Conservation (phyloP, 2,329 filamentous ascomycete species). For the Lasiodiplodia sp. region DNA sequence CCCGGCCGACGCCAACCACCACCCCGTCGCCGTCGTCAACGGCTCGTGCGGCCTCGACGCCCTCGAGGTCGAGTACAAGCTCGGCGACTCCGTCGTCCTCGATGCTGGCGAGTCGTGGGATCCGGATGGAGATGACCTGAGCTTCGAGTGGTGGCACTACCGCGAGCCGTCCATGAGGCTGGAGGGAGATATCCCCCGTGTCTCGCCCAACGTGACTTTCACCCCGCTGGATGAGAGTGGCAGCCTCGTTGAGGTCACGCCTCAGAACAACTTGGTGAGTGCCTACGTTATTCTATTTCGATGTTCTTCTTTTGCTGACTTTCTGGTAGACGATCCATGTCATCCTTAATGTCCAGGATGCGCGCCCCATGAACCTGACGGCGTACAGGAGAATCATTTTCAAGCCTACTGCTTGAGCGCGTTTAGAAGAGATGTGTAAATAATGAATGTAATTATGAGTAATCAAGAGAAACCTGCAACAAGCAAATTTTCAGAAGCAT, state of each 20-base stretch:
- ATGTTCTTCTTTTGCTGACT: not conserved
- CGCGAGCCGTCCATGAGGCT: constrained; percentile 22
- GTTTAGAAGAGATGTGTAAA: not conserved
- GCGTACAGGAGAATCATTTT: constrained; percentile 31
- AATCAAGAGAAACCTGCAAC: not conserved
- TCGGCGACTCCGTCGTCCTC: constrained; percentile 30
- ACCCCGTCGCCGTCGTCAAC: constrained; percentile 34
- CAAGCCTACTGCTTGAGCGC: constrained; percentile 15
- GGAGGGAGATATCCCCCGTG: constrained; percentile 13
- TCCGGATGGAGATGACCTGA: constrained; percentile 33
- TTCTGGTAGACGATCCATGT: constrained; percentile 31
- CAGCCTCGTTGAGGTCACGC: constrained; percentile 23
- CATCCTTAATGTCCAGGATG: constrained; percentile 29
- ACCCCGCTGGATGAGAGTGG: constrained; percentile 3
- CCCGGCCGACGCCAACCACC: constrained; percentile 31
- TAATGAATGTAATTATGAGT: not conserved
- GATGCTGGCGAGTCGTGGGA: constrained; percentile 34
- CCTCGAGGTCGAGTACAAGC: constrained; percentile 26
- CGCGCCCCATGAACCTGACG: constrained; percentile 29
- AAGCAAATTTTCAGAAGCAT: no score
- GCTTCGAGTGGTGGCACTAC: constrained; percentile 35
- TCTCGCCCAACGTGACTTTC: constrained; percentile 27
- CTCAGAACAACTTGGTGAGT: constrained; percentile 30
- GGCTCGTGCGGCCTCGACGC: constrained; percentile 29
- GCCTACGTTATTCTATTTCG: not conserved